A percentile compares a stretch with the other conserved stretches of the same genome.
Conservation (phyloP, 2,329 filamentous ascomycete genomes). For the Colletotrichum liaoningense region DNA sequence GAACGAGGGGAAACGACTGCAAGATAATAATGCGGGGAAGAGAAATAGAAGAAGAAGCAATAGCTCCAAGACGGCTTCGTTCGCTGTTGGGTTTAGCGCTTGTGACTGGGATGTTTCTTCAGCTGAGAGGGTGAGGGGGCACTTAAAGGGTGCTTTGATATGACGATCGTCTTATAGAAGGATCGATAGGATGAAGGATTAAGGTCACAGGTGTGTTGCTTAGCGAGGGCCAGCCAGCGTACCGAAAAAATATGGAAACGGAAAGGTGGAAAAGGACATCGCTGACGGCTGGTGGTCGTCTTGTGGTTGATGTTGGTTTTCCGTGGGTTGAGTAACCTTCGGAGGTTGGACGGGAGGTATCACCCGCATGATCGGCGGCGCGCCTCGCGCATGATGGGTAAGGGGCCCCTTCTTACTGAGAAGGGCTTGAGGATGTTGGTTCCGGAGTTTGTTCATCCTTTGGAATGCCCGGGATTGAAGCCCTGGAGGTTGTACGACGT, state of each 20-base stretch:
- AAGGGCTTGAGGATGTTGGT: neutral
- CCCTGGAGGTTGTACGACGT: neutral
- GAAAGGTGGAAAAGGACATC: neutral
- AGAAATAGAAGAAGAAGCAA: neutral
- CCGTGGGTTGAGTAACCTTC: neutral
- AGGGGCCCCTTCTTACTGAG: neutral
- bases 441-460: neutral
- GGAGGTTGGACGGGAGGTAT: neutral
- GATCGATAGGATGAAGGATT: neutral
- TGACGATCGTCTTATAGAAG: neutral
- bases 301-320: neutral
- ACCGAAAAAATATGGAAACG: no score
- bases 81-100: neutral
- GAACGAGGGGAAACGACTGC: neutral
- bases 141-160: neutral
- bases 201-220: neutral
- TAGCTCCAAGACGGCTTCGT: neutral
- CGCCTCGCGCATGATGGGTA: neutral
- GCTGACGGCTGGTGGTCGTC: neutral
- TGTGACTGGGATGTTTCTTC: neutral
- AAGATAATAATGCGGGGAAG: no score
- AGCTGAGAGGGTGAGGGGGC: no score
- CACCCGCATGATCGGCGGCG: neutral
- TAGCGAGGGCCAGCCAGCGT: neutral
- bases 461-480: neutral